Evolutionary conservation across 805 yeast genomes (phyloP).

Genomic region (Teunomyces kruisii): DNA sequence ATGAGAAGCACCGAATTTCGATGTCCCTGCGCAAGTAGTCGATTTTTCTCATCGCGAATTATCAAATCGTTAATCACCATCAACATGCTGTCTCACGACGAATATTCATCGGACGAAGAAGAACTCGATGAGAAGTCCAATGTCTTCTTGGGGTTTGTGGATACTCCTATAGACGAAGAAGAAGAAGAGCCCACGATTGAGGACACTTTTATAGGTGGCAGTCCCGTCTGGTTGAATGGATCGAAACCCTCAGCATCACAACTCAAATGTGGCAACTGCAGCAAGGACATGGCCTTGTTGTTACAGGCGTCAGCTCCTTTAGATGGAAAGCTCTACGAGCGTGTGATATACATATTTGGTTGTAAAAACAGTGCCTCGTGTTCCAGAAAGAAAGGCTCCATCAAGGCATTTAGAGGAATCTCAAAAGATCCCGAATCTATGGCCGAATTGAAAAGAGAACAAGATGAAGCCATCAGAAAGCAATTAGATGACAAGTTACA

Average conservation of each 20-base stretch:
- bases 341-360: conserved; percentile 77
- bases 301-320: conserved; percentile 82
- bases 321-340: conserved; percentile 68
- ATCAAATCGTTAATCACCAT: background rate
- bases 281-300: conserved; percentile 58
- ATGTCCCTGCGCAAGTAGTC: too few species aligned
- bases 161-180: conserved; percentile 50
- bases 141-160: conserved; percentile 64
- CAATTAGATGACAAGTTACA: conserved; percentile 41
- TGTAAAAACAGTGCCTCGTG: conserved; percentile 62
- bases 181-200: conserved; percentile 37
- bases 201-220: conserved; percentile 83
- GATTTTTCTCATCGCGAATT: background rate
- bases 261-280: conserved; percentile 67
- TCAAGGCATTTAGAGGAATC: conserved; percentile 77
- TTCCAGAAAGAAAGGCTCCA: conserved; percentile 64
- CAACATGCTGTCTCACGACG: conserved; percentile 42
- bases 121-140: conserved; percentile 31
- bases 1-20: too few species aligned
- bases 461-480: conserved; percentile 25
- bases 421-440: conserved; percentile 55
- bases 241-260: conserved; percentile 56
- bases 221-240: conserved; percentile 61
- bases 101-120: conserved; percentile 56
- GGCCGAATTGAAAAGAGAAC: conserved; percentile 36